phyloP scores from a whole-genome alignment of 2,329 filamentous ascomycete species.

The Diplodia scrobiculata region DNA sequence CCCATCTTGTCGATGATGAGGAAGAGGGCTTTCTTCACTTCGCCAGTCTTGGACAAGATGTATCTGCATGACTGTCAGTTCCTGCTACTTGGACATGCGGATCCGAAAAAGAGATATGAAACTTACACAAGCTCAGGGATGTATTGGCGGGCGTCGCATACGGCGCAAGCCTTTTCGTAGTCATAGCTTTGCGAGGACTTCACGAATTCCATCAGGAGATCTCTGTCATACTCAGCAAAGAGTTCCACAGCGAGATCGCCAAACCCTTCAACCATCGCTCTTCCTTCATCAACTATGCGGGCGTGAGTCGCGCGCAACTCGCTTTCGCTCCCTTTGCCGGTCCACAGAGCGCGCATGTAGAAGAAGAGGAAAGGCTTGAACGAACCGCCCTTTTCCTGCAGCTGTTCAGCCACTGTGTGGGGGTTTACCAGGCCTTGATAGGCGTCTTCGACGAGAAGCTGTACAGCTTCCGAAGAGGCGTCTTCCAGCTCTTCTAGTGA shows the following conservation, averaged over 20 bases:
- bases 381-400: slow-evolving; percentile 62
- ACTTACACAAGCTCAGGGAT: slow-evolving; percentile 80
- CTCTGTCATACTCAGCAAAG: slow-evolving; percentile 80
- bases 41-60: slow-evolving; percentile 89
- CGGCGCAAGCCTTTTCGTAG: slow-evolving; percentile 74
- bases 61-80: slow-evolving; percentile 53
- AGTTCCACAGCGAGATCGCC: slow-evolving; percentile 83
- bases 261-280: slow-evolving; percentile 77
- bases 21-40: slow-evolving; percentile 86
- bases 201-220: slow-evolving; percentile 82
- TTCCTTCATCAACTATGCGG: slow-evolving; percentile 59
- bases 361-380: slow-evolving; percentile 82
- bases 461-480: slow-evolving; percentile 78
- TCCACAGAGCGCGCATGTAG: slow-evolving; percentile 86
- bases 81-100: not conserved
- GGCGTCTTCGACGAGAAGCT: slow-evolving; percentile 85
- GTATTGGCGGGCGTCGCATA: slow-evolving; percentile 80
- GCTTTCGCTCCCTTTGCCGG: slow-evolving; percentile 63
- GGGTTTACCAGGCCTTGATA: slow-evolving; percentile 83
- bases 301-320: slow-evolving; percentile 39
- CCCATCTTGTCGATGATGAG: slow-evolving; percentile 92
- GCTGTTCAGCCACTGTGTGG: slow-evolving; percentile 73
- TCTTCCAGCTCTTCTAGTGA: slow-evolving; percentile 72
- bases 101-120: not conserved
- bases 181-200: slow-evolving; percentile 82